Percentiles rank a stretch among this genome's conserved stretches.
These are phyloP conservation scores for Podospora pseudocomata DNA, from an alignment of 495 filamentous ascomycete genomes.

Conservation along the genomic window DNA sequence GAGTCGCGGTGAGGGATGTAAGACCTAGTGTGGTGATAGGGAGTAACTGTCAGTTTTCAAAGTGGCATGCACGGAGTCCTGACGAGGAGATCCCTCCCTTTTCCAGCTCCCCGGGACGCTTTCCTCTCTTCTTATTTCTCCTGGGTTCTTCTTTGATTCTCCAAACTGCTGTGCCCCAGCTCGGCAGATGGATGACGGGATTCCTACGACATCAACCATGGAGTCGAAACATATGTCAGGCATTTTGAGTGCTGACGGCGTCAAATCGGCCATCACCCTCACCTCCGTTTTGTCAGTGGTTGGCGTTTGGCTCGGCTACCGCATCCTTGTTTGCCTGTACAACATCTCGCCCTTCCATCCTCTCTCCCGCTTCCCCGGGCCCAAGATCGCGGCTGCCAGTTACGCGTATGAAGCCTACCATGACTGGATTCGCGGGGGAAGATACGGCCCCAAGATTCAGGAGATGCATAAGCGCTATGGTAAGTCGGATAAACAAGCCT, in stretches of 20 bases:
- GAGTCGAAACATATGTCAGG: background rate
- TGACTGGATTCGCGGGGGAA: conserved; percentile 43
- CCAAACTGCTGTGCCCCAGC: background rate
- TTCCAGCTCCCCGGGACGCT: background rate
- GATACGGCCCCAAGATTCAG: conserved; percentile 45
- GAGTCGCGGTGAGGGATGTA: background rate
- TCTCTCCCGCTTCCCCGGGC: conserved; percentile 42
- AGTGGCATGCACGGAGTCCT: background rate
- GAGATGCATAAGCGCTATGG: conserved; percentile 48
- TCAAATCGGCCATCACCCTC: conserved; percentile 7
- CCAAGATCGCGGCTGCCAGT: conserved; percentile 44
- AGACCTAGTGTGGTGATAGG: background rate
- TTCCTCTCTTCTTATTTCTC: conserved; percentile 1
- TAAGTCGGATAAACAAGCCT: background rate
- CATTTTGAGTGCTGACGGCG: background rate
- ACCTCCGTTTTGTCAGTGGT: conserved; percentile 14
- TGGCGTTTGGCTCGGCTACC: conserved; percentile 26
- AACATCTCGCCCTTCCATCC: conserved; percentile 35
- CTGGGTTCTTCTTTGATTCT: background rate
- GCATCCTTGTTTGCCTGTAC: conserved; percentile 25
- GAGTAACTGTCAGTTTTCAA: background rate
- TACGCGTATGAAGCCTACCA: conserved; percentile 52
- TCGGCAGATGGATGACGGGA: conserved; percentile 1
- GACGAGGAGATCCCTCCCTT: background rate
- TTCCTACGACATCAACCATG: conserved; percentile 1